These are phyloP conservation scores for Flammula alnicola DNA, from an alignment of 1,284 basidiomycete genomes.

Conservation along the genomic window DNA sequence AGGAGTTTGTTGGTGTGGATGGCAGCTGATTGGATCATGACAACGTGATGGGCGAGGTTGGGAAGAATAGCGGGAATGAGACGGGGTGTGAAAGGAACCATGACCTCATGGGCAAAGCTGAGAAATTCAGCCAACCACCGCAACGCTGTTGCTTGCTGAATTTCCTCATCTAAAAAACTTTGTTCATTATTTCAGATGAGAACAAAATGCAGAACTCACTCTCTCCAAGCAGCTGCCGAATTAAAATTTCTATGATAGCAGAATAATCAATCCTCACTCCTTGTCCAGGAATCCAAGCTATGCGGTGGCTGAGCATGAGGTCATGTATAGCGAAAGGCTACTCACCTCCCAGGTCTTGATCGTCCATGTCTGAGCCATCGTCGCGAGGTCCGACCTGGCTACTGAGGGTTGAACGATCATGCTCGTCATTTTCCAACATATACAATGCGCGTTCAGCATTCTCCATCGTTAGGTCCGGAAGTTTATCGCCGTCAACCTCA, in stretches of 20 bases:
- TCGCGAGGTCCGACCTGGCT: conserved; percentile 49
- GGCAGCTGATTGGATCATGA: conserved; percentile 89
- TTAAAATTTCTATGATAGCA: conserved; percentile 92
- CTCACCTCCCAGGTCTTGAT: conserved; percentile 69
- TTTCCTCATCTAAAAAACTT: conserved; percentile 73
- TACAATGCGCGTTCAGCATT: conserved; percentile 55
- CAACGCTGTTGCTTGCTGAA: conserved; percentile 87
- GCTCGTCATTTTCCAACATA: conserved; percentile 58
- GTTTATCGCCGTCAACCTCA: conserved; percentile 49
- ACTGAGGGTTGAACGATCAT: conserved; percentile 41
- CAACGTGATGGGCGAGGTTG: conserved; percentile 90
- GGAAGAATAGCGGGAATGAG: conserved; percentile 93
- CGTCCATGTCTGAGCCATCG: conserved; percentile 52
- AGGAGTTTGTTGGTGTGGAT: conserved; percentile 87
- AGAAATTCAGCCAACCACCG: conserved; percentile 95
- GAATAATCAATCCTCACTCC: conserved; percentile 91
- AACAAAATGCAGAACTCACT: conserved; percentile 56
- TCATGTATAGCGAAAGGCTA: conserved; percentile 5
- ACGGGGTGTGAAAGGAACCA: conserved; percentile 93
- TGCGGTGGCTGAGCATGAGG: conserved; percentile 1
- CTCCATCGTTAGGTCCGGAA: conserved; percentile 53
- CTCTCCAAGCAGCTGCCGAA: conserved; percentile 86
- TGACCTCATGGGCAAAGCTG: conserved; percentile 86
- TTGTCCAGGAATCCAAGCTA: conserved; percentile 91
- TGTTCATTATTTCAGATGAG: conserved; percentile 1